Evolutionary conservation across 441 rosid genomes (phyloP), one percentile per base, ranked within the genome.

Genomic region (Gossypium lobatum): DNA sequence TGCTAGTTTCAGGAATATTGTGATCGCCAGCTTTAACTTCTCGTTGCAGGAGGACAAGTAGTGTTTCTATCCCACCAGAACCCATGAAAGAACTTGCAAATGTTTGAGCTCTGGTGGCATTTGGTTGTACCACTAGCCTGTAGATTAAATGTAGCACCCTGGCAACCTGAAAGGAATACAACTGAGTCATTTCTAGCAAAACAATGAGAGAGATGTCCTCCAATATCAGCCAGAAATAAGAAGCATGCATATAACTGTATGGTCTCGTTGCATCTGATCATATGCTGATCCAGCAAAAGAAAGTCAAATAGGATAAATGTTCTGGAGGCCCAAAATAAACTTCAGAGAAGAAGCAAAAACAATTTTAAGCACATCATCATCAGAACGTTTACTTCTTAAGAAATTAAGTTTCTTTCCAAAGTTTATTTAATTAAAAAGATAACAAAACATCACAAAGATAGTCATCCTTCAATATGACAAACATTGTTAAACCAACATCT

Each of bases 1-100:
- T 75, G 69, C n/a, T 70, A 53, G 78, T 70, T 75, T 83, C 93
- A 66, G 75, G 75, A 83, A 85, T 67, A 70, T 66, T 71, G 58
- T 76, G 78, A 72, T 96, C 96, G 18, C 98, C 96, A 83, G 85
- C 85, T 86, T 94, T 93, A 73, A 92, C 97, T 88, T 96, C 98
- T 72, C 87, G 87, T 78, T 96, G 99, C 82, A 96, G 86, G 80
- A 96, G 82, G 78, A 96, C 97, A 80, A 96, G 98, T 78, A 94
- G 95, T 55, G 95, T 91, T 84, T 96, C 99, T 84, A 94, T 84
- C 75, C 99, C 99, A 79, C 97, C 99, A 58, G 92, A 85, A 80
- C 82, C 78, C 77, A 96, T 80, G 78, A 94, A 94, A 76, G 89
- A 91, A 82, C 88, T 96, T 0, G 97, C 87, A 88, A 94, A 93